Conservation (phyloP, 2,329 filamentous ascomycete genomes). For the Claviceps maximensis region DNA sequence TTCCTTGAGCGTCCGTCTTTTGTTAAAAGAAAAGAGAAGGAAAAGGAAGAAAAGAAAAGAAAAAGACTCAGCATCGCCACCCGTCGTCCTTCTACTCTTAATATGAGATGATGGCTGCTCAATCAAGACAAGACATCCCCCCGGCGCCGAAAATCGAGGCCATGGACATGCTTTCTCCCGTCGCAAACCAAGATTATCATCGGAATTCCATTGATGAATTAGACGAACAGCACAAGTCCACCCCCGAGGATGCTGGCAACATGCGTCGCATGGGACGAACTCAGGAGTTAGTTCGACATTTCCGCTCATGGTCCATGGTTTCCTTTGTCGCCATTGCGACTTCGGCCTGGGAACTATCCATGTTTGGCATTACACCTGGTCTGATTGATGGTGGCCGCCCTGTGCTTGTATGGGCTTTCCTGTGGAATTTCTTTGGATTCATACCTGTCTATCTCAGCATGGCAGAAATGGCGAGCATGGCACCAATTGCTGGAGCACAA, state of each 20-base stretch:
- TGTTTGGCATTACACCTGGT: constrained; percentile 2
- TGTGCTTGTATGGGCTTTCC: background rate
- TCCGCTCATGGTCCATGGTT: constrained; percentile 3
- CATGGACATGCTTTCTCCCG: background rate
- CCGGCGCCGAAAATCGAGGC: background rate
- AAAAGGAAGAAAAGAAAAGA: no score
- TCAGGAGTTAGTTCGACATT: constrained; percentile 5
- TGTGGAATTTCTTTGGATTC: constrained; percentile 5
- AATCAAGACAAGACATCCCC: background rate
- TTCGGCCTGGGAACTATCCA: constrained; percentile 1
- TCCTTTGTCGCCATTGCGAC: constrained; percentile 4
- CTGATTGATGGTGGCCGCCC: constrained; percentile 3
- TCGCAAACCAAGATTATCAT: background rate
- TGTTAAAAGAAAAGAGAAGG: no score
- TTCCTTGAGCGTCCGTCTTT: background rate
- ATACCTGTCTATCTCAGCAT: constrained; percentile 6
- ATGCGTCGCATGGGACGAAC: constrained; percentile 6
- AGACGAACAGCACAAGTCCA: constrained; percentile 1
- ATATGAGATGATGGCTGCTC: background rate
- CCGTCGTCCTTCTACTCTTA: background rate
- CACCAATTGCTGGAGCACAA: constrained; percentile 11
- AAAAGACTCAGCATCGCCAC: background rate
- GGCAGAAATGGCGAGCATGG: constrained; percentile 10
- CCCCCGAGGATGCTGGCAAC: constrained; percentile 1
- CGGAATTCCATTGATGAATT: background rate